Conservation (phyloP, 139 green algal genomes). For the Closterium sp. region DNA sequence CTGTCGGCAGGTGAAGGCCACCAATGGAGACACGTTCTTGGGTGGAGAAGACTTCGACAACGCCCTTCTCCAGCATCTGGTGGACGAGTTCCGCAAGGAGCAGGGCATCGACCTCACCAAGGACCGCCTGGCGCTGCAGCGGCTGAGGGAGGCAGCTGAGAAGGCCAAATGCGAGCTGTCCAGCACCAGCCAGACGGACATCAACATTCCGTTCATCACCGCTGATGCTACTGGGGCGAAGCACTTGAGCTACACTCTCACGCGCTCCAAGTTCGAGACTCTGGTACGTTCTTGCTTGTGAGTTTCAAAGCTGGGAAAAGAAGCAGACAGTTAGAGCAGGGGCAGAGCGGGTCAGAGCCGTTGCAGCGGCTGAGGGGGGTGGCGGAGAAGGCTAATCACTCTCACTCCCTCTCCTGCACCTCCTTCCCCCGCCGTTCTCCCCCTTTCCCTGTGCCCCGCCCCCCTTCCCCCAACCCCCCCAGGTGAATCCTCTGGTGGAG, state of each 20-base stretch:
- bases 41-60: constrained; percentile 99
- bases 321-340: too few relatives aligned
- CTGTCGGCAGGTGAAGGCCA: constrained; percentile 87
- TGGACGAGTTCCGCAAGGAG: constrained; percentile 79
- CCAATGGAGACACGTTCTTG: constrained; percentile 98
- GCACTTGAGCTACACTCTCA: constrained; percentile 77
- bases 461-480: not conserved
- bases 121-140: constrained; percentile 95
- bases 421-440: not conserved
- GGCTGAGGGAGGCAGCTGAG: constrained; percentile 87
- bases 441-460: not conserved
- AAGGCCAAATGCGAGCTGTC: constrained; percentile 98
- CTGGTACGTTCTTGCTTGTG: not conserved
- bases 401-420: too few relatives aligned
- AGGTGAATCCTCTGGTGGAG: too few relatives aligned
- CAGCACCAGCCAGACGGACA: constrained; percentile 80
- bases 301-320: too few relatives aligned
- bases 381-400: too few relatives aligned
- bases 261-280: constrained; percentile 70
- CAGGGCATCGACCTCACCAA: constrained; percentile 90
- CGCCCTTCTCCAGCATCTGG: constrained; percentile 68
- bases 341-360: too few relatives aligned
- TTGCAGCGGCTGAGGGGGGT: too few relatives aligned
- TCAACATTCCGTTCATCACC: constrained; percentile 99
- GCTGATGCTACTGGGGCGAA: constrained; percentile 86